phyloP scores from a whole-genome alignment of 2,329 filamentous ascomycete species.

The Hymenoscyphus scutula region DNA sequence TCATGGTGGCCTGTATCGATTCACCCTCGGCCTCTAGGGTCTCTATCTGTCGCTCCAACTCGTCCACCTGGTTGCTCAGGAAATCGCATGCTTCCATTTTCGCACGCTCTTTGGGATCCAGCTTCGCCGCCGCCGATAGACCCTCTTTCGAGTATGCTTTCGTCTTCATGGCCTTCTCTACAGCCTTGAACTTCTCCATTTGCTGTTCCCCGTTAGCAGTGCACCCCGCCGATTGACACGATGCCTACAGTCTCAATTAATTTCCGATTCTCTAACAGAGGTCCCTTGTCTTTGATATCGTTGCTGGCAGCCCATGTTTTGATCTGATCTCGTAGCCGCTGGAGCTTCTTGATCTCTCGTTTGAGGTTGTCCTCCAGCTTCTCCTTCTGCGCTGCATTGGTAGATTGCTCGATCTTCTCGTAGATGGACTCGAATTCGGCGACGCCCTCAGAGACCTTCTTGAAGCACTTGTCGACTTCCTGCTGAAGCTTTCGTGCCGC shows the following conservation, averaged over 20 bases:
- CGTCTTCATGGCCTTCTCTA: conserved; percentile 99
- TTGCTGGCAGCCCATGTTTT: conserved; percentile 99
- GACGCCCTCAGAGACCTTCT: conserved; percentile 93
- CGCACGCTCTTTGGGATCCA: conserved; percentile 97
- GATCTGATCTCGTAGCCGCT: conserved; percentile 95
- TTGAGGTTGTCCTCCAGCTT: conserved; percentile 98
- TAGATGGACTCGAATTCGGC: conserved; percentile 91
- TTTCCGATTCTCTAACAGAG: conserved; percentile 88
- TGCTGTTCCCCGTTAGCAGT: conserved; percentile 56
- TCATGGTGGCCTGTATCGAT: conserved; percentile 80
- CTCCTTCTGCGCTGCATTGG: conserved; percentile 93
- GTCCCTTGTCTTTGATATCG: conserved; percentile 99
- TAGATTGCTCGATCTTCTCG: conserved; percentile 93
- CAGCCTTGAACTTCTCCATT: conserved; percentile 99
- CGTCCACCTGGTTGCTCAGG: conserved; percentile 81
- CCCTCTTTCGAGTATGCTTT: conserved; percentile 99
- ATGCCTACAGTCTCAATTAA: conserved; percentile 87
- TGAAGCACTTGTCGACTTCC: conserved; percentile 99
- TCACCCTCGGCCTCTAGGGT: conserved; percentile 87
- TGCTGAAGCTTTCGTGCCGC: conserved; percentile 94
- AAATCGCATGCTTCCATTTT: conserved; percentile 88
- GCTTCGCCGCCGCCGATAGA: conserved; percentile 82
- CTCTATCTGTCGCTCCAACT: conserved; percentile 92
- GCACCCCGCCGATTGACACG: conserved; percentile 16
- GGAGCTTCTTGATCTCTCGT: conserved; percentile 99